phyloP scores from a whole-genome alignment of 352 stramenopile genomes.

The Globisporangium cederbergense region DNA sequence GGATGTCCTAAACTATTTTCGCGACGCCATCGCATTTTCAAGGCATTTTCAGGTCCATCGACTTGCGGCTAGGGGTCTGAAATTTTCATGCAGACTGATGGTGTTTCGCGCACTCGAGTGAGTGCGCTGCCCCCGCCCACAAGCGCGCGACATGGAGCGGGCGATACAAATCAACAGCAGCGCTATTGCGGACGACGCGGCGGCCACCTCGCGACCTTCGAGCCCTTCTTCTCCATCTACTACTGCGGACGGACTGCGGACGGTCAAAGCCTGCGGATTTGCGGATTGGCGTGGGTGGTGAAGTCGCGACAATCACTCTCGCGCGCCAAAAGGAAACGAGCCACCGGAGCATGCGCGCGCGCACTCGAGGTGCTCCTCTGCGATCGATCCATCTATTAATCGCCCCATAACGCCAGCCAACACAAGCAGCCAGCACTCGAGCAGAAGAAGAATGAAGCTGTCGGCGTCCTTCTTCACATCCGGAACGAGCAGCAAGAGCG shows the following conservation, averaged over 20 bases:
- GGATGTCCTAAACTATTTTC: no score
- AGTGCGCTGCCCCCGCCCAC: not conserved
- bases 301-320: not conserved
- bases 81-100: constrained; percentile 51
- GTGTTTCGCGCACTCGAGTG: constrained; percentile 3
- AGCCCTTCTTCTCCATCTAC: not conserved
- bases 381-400: not conserved
- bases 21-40: no score
- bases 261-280: not conserved
- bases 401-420: not conserved
- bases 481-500: not conserved
- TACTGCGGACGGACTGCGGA: not conserved
- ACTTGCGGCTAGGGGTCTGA: constrained; percentile 51
- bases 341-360: constrained; percentile 10
- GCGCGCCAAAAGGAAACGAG: constrained; percentile 1
- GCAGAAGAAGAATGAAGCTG: constrained; percentile 5
- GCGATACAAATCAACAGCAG: not conserved
- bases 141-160: not conserved
- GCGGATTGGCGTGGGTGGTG: not conserved
- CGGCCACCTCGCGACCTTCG: not conserved
- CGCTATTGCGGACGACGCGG: not conserved
- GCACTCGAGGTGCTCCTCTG: not conserved
- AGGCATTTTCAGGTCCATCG: no score
- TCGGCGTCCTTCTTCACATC: constrained; percentile 7
- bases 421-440: not conserved